These are phyloP conservation scores for Verticillium albo-atrum DNA, from an alignment of 2,329 filamentous ascomycete species.

Conservation along the genomic window DNA sequence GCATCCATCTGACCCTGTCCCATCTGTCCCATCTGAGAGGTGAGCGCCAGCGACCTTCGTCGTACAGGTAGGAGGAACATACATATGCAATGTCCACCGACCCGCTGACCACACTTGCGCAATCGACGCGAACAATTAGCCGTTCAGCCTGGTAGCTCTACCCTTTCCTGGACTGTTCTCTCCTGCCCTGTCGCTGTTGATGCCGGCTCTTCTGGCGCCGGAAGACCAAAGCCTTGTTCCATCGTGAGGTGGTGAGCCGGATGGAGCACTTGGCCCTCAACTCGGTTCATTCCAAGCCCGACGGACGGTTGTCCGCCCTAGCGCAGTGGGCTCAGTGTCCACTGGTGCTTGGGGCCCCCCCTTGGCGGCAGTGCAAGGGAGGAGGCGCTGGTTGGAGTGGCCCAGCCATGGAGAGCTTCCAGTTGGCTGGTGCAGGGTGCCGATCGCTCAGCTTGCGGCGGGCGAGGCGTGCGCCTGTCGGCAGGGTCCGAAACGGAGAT, in stretches of 20 bases:
- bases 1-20: no score
- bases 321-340: neutral
- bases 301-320: neutral
- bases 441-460: constrained; percentile 1
- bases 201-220: neutral
- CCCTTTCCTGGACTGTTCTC: neutral
- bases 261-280: neutral
- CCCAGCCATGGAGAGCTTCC: neutral
- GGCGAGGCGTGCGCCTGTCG: neutral
- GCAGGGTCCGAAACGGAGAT: neutral
- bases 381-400: neutral
- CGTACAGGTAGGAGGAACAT: no score
- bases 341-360: neutral
- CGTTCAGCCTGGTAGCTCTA: neutral
- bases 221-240: neutral
- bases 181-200: neutral
- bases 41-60: neutral
- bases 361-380: neutral
- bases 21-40: neutral
- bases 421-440: neutral
- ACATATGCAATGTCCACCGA: neutral
- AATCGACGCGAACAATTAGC: neutral
- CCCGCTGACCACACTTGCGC: neutral
- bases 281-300: neutral
- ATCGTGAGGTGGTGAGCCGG: neutral